These are phyloP conservation scores for Coemansia sp. DNA, from an alignment of 192 early-diverging fungal species.

Conservation along the genomic window DNA sequence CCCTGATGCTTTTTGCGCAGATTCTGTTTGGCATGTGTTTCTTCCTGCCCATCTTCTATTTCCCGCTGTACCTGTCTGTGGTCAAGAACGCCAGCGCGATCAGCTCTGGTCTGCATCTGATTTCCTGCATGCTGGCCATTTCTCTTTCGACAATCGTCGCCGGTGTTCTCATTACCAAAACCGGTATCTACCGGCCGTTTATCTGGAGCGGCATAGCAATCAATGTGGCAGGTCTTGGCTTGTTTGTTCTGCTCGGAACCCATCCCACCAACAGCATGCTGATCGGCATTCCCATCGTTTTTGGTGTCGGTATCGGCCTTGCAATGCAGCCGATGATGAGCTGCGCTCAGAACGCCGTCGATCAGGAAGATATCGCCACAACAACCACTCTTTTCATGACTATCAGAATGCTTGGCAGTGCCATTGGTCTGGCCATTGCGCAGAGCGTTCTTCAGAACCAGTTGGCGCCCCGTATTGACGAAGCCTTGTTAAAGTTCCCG, in stretches of 20 bases:
- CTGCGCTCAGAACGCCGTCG: constrained; percentile 38
- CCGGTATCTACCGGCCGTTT: constrained; percentile 30
- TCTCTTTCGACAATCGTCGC: constrained; percentile 27
- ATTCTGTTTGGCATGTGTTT: constrained; percentile 43
- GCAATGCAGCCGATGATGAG: constrained; percentile 45
- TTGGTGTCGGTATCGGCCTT: constrained; percentile 52
- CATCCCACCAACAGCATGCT: constrained; percentile 29
- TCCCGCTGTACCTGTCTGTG: constrained; percentile 67
- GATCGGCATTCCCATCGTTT: constrained; percentile 46
- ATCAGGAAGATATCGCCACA: constrained; percentile 33
- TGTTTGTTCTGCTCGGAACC: constrained; percentile 32
- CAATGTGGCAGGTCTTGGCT: constrained; percentile 24
- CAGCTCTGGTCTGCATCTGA: constrained; percentile 38
- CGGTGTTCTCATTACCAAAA: constrained; percentile 35
- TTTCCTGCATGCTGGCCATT: constrained; percentile 44
- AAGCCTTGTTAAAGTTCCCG: constrained; percentile 39
- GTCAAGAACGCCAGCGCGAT: constrained; percentile 56
- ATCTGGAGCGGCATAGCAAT: constrained; percentile 32
- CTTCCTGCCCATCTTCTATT: constrained; percentile 55
- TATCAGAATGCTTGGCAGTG: constrained; percentile 42
- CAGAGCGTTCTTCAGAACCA: constrained; percentile 42
- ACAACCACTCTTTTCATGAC: constrained; percentile 46
- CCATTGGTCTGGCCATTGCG: constrained; percentile 38
- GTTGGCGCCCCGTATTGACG: constrained; percentile 15
- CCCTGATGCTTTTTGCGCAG: constrained; percentile 24